phyloP scores from a whole-genome alignment of 371 early-diverging fungal genomes.

The Hamiltosporidium tvaerminnensis region DNA sequence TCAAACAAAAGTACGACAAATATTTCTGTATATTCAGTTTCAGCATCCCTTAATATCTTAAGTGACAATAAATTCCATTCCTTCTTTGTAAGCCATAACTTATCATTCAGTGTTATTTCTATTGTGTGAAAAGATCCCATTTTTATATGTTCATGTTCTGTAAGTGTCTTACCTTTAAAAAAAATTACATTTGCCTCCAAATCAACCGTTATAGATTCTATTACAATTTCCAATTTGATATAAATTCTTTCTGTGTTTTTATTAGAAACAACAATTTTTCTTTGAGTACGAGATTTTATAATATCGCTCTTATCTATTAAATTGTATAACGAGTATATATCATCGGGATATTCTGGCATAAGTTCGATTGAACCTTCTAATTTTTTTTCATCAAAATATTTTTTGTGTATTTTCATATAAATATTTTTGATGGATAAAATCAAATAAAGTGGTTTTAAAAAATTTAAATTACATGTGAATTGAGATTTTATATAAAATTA shows the following conservation, averaged over 20 bases:
- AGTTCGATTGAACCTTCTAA: constrained; percentile 15
- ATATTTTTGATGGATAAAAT: too few relatives aligned
- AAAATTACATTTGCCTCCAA: constrained; percentile 40
- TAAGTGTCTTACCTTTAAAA: constrained; percentile 43
- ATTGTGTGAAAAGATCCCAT: constrained; percentile 47
- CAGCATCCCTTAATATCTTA: constrained; percentile 10
- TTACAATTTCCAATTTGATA: constrained; percentile 37
- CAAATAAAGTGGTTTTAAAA: too few relatives aligned
- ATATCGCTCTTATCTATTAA: constrained; percentile 38
- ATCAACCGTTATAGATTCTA: constrained; percentile 37
- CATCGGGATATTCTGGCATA: constrained; percentile 42
- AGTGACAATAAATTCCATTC: constrained; percentile 22
- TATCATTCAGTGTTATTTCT: constrained; percentile 35
- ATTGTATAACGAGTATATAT: constrained; percentile 43
- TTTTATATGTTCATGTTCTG: constrained; percentile 45
- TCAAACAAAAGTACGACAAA: constrained; percentile 44
- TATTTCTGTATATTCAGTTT: constrained; percentile 28
- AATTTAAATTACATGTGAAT: too few relatives aligned
- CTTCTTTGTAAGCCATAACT: constrained; percentile 34
- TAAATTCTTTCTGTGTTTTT: constrained; percentile 37
- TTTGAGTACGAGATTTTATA: constrained; percentile 33
- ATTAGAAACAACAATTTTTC: constrained; percentile 34
- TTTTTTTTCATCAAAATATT: constrained; percentile 17
- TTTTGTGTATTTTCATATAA: constrained; percentile 32
- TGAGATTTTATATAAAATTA: too few relatives aligned